phyloP scores from a whole-genome alignment of 2,329 filamentous ascomycete species.

The Colletotrichum tanaceti region DNA sequence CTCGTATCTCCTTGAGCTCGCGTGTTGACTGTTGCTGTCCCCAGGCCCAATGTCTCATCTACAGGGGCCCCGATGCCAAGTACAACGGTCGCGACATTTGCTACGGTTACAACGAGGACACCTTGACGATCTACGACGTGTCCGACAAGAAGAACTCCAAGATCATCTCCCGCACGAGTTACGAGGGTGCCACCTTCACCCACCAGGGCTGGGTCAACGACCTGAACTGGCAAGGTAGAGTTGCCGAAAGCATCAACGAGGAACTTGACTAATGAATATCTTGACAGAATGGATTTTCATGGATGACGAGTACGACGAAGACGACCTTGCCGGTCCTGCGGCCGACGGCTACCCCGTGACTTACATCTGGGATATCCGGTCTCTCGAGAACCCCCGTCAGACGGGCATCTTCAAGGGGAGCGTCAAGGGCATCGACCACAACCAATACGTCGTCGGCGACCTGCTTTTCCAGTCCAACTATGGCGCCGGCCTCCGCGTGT shows the following conservation, averaged over 20 bases:
- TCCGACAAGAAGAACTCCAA: slow-evolving; percentile 59
- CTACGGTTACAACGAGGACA: slow-evolving; percentile 66
- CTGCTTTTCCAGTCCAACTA: slow-evolving; percentile 60
- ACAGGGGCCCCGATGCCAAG: slow-evolving; percentile 59
- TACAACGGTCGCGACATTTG: slow-evolving; percentile 62
- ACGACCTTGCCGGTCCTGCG: slow-evolving; percentile 51
- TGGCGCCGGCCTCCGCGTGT: slow-evolving; percentile 54
- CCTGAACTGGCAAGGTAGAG: slow-evolving; percentile 49
- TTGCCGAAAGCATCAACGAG: slow-evolving; percentile 42
- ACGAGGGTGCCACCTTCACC: slow-evolving; percentile 67
- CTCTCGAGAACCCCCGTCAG: slow-evolving; percentile 55
- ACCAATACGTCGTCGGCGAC: slow-evolving; percentile 57
- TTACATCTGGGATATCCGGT: slow-evolving; percentile 61
- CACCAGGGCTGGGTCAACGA: slow-evolving; percentile 67
- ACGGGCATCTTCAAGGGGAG: slow-evolving; percentile 55
- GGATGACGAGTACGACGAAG: slow-evolving; percentile 64
- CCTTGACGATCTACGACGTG: slow-evolving; percentile 63
- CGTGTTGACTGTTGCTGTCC: slow-evolving; percentile 42
- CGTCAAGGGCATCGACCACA: slow-evolving; percentile 57
- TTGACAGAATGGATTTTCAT: slow-evolving; percentile 51
- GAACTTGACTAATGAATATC: not conserved
- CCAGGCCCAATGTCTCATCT: slow-evolving; percentile 65
- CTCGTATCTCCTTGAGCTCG: not conserved
- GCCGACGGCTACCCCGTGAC: slow-evolving; percentile 58
- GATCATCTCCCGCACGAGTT: slow-evolving; percentile 65